A percentile compares a stretch with the other conserved stretches of the same genome.
Evolutionary conservation across 441 rosid species (phyloP).

Genomic region (Gossypium trilobum): DNA sequence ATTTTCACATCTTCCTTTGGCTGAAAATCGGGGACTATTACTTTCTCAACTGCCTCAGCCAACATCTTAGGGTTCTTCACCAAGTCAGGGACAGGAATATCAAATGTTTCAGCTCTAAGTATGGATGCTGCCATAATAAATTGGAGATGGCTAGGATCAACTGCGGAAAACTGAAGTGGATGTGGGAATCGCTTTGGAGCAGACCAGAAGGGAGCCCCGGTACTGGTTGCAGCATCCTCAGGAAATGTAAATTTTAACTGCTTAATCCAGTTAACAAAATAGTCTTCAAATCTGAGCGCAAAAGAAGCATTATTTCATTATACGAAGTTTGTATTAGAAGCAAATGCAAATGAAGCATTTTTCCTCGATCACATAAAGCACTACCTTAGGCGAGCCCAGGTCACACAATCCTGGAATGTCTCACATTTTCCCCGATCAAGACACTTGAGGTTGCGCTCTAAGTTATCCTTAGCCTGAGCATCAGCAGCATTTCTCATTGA

Average conservation of each 20-base stretch:
- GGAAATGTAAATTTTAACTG: slow-evolving; percentile 80
- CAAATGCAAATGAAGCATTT: neutral
- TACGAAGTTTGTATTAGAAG: neutral
- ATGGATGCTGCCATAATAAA: slow-evolving; percentile 70
- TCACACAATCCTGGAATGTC: slow-evolving; percentile 26
- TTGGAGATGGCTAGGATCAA: slow-evolving; percentile 58
- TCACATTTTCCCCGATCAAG: slow-evolving; percentile 65
- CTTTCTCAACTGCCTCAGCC: slow-evolving; percentile 59
- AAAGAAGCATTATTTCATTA: neutral
- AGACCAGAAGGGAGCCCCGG: too few relatives aligned
- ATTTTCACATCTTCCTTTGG: slow-evolving; percentile 68
- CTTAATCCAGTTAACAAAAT: slow-evolving; percentile 74
- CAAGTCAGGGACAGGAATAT: slow-evolving; percentile 72
- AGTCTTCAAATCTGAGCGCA: slow-evolving; percentile 71
- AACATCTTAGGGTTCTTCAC: slow-evolving; percentile 45
- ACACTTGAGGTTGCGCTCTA: slow-evolving; percentile 76
- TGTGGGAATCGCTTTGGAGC: too few relatives aligned
- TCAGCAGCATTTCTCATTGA: slow-evolving; percentile 77
- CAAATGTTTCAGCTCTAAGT: slow-evolving; percentile 19
- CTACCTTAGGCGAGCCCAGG: slow-evolving; percentile 87
- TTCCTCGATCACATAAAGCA: neutral
- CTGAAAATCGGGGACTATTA: slow-evolving; percentile 78
- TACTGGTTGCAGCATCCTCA: slow-evolving; percentile 48
- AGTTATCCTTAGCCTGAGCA: slow-evolving; percentile 81
- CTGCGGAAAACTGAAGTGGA: slow-evolving; percentile 22